Base-by-base conservation (phyloP, 2,329 filamentous ascomycete genomes). In the Fusarium tuaranense region DNA sequence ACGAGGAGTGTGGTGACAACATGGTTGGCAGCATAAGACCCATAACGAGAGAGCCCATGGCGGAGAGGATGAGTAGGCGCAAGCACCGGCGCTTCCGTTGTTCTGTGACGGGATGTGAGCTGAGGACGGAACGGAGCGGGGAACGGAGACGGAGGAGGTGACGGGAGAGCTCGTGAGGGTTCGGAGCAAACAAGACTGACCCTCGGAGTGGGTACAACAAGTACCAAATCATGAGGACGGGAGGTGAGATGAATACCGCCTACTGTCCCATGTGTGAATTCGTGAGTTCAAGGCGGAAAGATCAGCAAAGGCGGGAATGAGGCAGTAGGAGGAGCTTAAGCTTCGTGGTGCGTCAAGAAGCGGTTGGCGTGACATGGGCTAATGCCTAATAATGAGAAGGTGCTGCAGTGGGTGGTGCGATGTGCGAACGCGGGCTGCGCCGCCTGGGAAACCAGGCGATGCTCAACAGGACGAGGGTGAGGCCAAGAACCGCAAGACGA, bases 151-250 rank as follows among this genome's bases (percentile, higher is more conserved):
- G 30, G 72, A 71, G 55, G 48, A 25, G 51, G 30, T 16, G 62
- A 76, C 69, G 61, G 70, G 66, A 66, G 59, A 67, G 59, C 63
- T 65, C 59, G 38, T 41, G 60, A 39, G 64, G 65, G 62, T 41
- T 66, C 65, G 62, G 68, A 67, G 67, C 41, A 70, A 65, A 70
- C 69, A 55, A 70, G 39, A 88, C 92, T 83, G 84, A 94, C 92
- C 93, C 92, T 88, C 93, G 89, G 76, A 95, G 86, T 80, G 93
- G 93, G 85, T 93, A 95, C 75, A 95, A 85, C 62, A 95, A 84
- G 85, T 93, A 94, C 92, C 92, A 94, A 84, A 94, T 92, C 92
- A 94, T 90, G 72, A 82, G 80, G 77, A 76, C 72, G 71, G 68
- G 51, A 71, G 77, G 58, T 68, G 55, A 75, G 55, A 60, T 59